Evolutionary conservation across 768 basidiomycete species (phyloP), one percentile per base, ranked within the genome.

Genomic region (Mycena rebaudengoi): DNA sequence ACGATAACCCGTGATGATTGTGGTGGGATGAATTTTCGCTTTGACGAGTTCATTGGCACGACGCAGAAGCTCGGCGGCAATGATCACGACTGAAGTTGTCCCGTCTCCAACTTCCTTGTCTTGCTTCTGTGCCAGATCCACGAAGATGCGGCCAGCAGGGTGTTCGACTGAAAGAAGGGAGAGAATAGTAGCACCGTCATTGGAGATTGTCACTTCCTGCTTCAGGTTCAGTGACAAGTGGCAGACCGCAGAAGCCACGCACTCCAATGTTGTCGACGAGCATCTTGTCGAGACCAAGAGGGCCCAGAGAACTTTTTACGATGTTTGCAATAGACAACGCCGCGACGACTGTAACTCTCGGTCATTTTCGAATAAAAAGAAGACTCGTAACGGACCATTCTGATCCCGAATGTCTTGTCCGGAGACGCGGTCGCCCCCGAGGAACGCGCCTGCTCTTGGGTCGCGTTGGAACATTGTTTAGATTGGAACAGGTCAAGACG

Each of bases 51-150:
- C 98, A 75, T 99, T 99, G 57, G 97, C 98, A 55, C 98, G 88
- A 65, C 94, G 91, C 68, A 99, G 84, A 45, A 99, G 87, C 77
- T 98, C 98, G n/a, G 98, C 96, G 55, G 96, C 96, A 74, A 99
- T 87, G 69, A 99, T 94, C 48, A 99, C 98, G 41, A 99, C 98
- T 23, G 96, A 98, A 3, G 98, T 99, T 8, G 98, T 99, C 14
- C 98, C 98, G 80, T 99, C 98, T 35, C 98, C 98, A 11, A 99
- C 98, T 79, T 99, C 98, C 75, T 96, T 98, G 78, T 99, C 98
- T 78, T 99, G 96, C 73, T 99, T 98, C 79, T 99, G 96, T 2
- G 98, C 96, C 44, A 99, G 92, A 78, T 98, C 96, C 46, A 99
- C 96, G 68, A 99, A 95, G 66, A 99, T 96, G 67, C 94, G 91